Conservation (phyloP, 805 yeast genomes). For the Metschnikowia hibisci region DNA sequence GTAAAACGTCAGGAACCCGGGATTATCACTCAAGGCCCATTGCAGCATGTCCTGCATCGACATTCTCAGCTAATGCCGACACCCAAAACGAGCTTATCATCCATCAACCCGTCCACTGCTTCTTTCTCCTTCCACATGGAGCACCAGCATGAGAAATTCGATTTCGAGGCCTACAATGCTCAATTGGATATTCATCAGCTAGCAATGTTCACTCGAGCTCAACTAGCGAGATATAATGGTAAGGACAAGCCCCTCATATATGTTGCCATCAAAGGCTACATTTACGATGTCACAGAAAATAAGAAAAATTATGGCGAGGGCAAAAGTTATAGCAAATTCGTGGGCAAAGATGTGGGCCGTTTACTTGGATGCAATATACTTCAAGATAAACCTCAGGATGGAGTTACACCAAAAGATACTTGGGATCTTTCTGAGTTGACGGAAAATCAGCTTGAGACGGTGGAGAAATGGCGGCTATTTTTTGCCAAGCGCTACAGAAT, state of each 20-base stretch:
- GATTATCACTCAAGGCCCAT: too few species aligned
- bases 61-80: too few species aligned
- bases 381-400: slow-evolving; percentile 18
- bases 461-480: slow-evolving; percentile 75
- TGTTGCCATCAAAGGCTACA: slow-evolving; percentile 70
- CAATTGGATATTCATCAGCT: slow-evolving; percentile 27
- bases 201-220: slow-evolving; percentile 32
- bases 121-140: not conserved
- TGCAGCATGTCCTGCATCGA: too few species aligned
- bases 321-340: slow-evolving; percentile 63
- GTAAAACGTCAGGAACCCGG: too few species aligned
- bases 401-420: slow-evolving; percentile 31
- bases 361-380: slow-evolving; percentile 64
- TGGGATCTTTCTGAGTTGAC: slow-evolving; percentile 52
- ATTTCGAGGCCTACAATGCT: slow-evolving; percentile 29
- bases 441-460: slow-evolving; percentile 54
- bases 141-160: slow-evolving; percentile 9
- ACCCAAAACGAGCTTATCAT: too few species aligned
- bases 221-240: slow-evolving; percentile 35
- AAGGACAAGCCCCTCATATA: slow-evolving; percentile 41
- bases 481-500: slow-evolving; percentile 42
- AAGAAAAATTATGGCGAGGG: slow-evolving; percentile 72
- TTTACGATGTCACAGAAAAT: slow-evolving; percentile 75
- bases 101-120: not conserved
- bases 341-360: slow-evolving; percentile 74